Percentiles rank a stretch among this genome's conserved stretches.
These are phyloP conservation scores for Aspergillus sp. DNA, from an alignment of 2,329 filamentous ascomycete genomes.

Conservation along the genomic window DNA sequence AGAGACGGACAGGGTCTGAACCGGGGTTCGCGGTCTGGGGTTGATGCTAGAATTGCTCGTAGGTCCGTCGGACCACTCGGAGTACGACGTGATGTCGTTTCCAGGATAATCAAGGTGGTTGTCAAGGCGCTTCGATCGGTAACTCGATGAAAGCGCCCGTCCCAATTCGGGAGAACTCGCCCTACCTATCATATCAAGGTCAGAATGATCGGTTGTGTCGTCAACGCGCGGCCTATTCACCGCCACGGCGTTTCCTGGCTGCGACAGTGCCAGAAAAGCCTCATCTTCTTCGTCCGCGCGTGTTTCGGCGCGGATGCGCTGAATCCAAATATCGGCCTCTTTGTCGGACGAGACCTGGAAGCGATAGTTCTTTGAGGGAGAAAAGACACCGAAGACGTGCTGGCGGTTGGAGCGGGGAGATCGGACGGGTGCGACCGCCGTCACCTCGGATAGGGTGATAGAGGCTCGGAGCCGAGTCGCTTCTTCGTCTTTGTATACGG, in stretches of 20 bases:
- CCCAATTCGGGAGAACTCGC: slow-evolving; percentile 37
- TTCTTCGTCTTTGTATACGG: slow-evolving; percentile 87
- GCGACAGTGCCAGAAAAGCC: slow-evolving; percentile 61
- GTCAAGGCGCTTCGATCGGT: slow-evolving; percentile 29
- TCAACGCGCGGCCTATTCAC: slow-evolving; percentile 32
- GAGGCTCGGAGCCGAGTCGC: slow-evolving; percentile 88
- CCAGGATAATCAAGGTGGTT: slow-evolving; percentile 59
- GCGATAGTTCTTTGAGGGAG: slow-evolving; percentile 86
- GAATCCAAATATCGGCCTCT: slow-evolving; percentile 85
- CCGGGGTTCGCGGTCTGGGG: slow-evolving; percentile 26
- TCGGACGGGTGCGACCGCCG: slow-evolving; percentile 82
- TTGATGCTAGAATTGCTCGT: slow-evolving; percentile 27
- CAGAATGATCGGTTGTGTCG: slow-evolving; percentile 45
- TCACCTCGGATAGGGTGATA: slow-evolving; percentile 83
- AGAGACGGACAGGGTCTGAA: slow-evolving; percentile 29
- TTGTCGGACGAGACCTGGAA: slow-evolving; percentile 72
- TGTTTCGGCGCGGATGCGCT: slow-evolving; percentile 74
- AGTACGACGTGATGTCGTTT: slow-evolving; percentile 72
- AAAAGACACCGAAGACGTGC: slow-evolving; percentile 90
- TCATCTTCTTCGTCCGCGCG: slow-evolving; percentile 87
- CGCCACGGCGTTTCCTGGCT: slow-evolving; percentile 18
- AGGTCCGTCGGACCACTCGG: slow-evolving; percentile 74
- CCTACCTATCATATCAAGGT: slow-evolving; percentile 33
- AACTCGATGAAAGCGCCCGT: slow-evolving; percentile 27
- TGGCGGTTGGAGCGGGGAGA: slow-evolving; percentile 84